phyloP scores from a whole-genome alignment of 2,329 filamentous ascomycete species.

The Dendryphion nanum region DNA sequence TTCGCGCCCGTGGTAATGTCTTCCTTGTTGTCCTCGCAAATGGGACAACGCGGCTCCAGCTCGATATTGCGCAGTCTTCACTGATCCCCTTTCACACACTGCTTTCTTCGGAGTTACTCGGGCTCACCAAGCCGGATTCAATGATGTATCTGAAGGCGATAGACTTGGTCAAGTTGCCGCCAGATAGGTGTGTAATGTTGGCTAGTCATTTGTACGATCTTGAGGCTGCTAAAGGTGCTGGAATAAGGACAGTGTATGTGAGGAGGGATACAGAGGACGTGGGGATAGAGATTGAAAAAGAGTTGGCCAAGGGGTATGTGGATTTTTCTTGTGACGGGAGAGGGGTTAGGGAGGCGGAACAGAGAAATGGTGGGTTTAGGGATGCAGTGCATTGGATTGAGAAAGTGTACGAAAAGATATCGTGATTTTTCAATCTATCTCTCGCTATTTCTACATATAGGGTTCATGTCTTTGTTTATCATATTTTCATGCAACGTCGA shows the following conservation, averaged over 20 bases:
- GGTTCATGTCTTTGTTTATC: no score
- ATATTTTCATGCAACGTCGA: no score
- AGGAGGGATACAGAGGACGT: constrained; percentile 55
- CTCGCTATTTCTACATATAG: no score
- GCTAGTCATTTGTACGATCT: constrained; percentile 57
- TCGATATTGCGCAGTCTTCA: constrained; percentile 51
- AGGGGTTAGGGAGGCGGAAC: not conserved
- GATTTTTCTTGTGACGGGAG: constrained; percentile 35
- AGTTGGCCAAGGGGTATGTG: constrained; percentile 40
- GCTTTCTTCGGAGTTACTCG: constrained; percentile 53
- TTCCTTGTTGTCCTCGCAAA: constrained; percentile 54
- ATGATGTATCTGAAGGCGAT: constrained; percentile 49
- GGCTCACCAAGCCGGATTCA: constrained; percentile 45
- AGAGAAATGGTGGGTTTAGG: no score
- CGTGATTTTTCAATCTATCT: no score
- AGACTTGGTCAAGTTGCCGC: constrained; percentile 43
- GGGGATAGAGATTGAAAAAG: constrained; percentile 44
- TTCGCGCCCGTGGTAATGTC: constrained; percentile 38
- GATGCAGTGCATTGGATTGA: no score
- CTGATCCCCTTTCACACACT: constrained; percentile 52
- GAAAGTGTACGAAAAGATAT: no score
- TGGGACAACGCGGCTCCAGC: constrained; percentile 55
- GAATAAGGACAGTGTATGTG: constrained; percentile 55
- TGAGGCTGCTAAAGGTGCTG: constrained; percentile 47
- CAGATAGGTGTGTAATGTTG: constrained; percentile 53